phyloP scores from a whole-genome alignment of 106 monocot genomes.

The Dioscorea zingiberensis region DNA sequence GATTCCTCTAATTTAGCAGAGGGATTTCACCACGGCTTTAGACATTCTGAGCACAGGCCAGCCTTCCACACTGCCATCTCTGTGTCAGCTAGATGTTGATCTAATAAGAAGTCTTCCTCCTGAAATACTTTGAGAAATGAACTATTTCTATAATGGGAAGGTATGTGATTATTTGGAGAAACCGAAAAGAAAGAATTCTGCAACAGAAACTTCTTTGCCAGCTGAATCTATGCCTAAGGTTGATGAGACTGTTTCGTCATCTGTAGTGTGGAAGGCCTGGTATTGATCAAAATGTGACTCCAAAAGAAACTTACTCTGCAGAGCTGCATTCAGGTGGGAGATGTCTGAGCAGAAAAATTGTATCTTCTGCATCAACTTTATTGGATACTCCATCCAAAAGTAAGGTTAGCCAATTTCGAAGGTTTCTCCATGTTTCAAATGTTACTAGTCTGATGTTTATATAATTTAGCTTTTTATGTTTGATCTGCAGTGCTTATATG shows the following conservation, averaged over 20 bases:
- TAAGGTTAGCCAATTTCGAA: slow-evolving; percentile 12
- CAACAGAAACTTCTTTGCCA: background rate
- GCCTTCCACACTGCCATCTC: slow-evolving; percentile 43
- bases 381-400: background rate
- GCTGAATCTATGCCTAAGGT: background rate
- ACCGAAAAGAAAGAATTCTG: slow-evolving; percentile 7
- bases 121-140: slow-evolving; percentile 79
- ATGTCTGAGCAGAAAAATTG: slow-evolving; percentile 25
- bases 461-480: background rate
- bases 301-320: slow-evolving; percentile 3
- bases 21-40: slow-evolving; percentile 1
- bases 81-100: slow-evolving; percentile 64
- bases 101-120: slow-evolving; percentile 73
- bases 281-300: background rate
- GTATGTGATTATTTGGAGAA: slow-evolving; percentile 39
- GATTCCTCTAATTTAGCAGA: slow-evolving; percentile 11
- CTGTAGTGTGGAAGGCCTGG: background rate
- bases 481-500: background rate
- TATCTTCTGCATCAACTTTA: slow-evolving; percentile 6
- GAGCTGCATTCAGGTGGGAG: slow-evolving; percentile 3
- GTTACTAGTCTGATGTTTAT: background rate
- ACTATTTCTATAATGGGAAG: slow-evolving; percentile 69
- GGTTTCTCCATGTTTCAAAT: background rate
- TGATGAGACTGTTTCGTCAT: background rate
- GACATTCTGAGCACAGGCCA: slow-evolving; percentile 17